A percentile compares a stretch with the other conserved stretches of the same genome.
Evolutionary conservation across 257 asterid species (phyloP).

Genomic region (Primulina huaijiensis): DNA sequence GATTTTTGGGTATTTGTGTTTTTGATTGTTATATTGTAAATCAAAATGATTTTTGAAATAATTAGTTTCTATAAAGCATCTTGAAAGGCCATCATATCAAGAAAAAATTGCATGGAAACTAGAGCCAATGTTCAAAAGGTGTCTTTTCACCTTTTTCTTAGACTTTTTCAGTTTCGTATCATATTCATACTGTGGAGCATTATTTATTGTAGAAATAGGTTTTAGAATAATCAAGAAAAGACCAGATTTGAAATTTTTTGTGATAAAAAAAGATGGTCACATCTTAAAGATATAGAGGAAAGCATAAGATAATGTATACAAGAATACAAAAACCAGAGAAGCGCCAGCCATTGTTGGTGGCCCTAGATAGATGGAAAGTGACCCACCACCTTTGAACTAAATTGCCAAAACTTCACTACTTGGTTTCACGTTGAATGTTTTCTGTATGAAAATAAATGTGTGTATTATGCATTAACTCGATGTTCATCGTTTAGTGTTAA

Average conservation of each 20-base stretch:
- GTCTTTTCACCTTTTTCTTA: conserved; percentile 27
- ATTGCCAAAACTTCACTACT: not conserved
- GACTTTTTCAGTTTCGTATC: conserved; percentile 19
- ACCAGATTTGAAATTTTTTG: too few relatives aligned
- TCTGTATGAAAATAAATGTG: too few relatives aligned
- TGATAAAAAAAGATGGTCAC: too few relatives aligned
- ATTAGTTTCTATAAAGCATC: not conserved
- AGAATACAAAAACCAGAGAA: not conserved
- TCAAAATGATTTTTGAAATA: not conserved
- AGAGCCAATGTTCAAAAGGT: conserved; percentile 26
- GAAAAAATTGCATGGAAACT: conserved; percentile 29
- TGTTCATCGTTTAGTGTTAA: too few relatives aligned
- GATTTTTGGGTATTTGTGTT: too few relatives aligned
- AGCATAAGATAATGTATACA: not conserved
- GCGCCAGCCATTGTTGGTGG: not conserved
- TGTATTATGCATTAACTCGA: too few relatives aligned
- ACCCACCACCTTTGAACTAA: not conserved
- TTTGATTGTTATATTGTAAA: too few relatives aligned
- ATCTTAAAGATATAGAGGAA: too few relatives aligned
- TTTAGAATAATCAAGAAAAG: too few relatives aligned
- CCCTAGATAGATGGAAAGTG: not conserved
- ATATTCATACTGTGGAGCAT: not conserved
- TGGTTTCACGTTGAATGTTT: not conserved
- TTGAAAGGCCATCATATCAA: not conserved
- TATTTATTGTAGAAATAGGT: too few relatives aligned